Conservation (phyloP, 2,329 filamentous ascomycete species). For the Fusarium odoratissimum region DNA sequence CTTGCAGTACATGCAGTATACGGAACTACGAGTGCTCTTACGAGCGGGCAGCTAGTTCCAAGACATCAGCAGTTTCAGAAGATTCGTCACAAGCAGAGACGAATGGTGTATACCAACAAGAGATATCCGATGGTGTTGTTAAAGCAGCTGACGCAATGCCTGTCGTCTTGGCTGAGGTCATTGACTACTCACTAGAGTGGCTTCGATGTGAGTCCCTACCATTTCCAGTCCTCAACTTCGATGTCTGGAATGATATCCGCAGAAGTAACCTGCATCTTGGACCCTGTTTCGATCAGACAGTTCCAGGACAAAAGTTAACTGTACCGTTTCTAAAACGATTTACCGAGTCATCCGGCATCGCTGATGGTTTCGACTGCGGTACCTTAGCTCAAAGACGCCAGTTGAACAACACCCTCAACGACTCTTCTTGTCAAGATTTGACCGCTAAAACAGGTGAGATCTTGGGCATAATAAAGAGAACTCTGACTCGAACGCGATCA, state of each 20-base stretch:
- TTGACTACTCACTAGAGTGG: background rate
- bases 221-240: background rate
- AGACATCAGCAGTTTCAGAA: background rate
- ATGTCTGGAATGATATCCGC: background rate
- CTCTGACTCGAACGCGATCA: background rate
- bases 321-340: background rate
- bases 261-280: too few species aligned
- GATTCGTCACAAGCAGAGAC: background rate
- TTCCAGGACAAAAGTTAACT: background rate
- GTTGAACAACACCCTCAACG: accelerated
- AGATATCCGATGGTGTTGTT: accelerated
- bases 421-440: background rate
- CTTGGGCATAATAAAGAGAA: background rate
- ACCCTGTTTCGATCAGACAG: background rate
- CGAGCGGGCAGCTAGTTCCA: background rate
- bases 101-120: accelerated
- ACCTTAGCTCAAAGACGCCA: background rate
- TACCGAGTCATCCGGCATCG: background rate
- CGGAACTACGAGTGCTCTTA: background rate
- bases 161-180: background rate
- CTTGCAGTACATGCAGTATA: background rate
- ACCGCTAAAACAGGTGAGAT: background rate
- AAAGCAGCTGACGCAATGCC: background rate
- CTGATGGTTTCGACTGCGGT: background rate
- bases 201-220: background rate